A percentile compares a stretch with the other conserved stretches of the same genome.
phyloP scores from a whole-genome alignment of 2,329 filamentous ascomycete species.

The Botrytis cinerea region DNA sequence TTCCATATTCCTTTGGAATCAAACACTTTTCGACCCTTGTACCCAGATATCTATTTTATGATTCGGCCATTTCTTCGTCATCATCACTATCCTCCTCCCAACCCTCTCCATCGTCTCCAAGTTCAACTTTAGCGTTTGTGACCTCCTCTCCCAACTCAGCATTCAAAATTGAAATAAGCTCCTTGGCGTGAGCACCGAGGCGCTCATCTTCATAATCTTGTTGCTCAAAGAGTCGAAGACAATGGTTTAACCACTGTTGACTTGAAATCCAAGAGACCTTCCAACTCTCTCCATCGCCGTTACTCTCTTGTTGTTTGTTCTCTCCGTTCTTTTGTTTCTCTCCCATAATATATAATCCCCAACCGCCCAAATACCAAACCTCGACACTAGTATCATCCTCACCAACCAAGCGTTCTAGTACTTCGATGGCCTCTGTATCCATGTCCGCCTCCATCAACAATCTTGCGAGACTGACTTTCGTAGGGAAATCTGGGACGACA shows the following conservation, averaged over 20 bases:
- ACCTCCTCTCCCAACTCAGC: conserved; percentile 65
- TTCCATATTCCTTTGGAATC: neutral
- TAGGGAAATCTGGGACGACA: conserved; percentile 80
- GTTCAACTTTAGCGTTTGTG: conserved; percentile 57
- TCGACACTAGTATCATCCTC: conserved; percentile 96
- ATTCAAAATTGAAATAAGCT: conserved; percentile 66
- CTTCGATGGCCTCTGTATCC: conserved; percentile 80
- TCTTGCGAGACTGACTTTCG: conserved; percentile 78
- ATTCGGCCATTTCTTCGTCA: conserved; percentile 56
- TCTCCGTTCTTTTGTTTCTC: conserved; percentile 59
- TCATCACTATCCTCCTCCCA: conserved; percentile 54
- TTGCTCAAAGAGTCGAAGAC: conserved; percentile 73
- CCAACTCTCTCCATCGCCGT: conserved; percentile 47
- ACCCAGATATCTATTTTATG: conserved; percentile 36
- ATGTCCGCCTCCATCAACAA: conserved; percentile 88
- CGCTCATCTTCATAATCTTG: conserved; percentile 86
- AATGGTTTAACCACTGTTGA: conserved; percentile 79
- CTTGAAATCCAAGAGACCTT: conserved; percentile 68
- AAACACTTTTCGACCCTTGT: neutral
- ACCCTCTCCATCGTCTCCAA: conserved; percentile 50
- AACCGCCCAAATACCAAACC: conserved; percentile 95
- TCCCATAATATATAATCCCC: conserved; percentile 81
- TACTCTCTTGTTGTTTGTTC: conserved; percentile 37
- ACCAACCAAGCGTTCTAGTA: conserved; percentile 77
- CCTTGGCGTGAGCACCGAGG: conserved; percentile 71